These are phyloP conservation scores for Cercospora sp. DNA, from an alignment of 2,329 filamentous ascomycete genomes.

Conservation along the genomic window DNA sequence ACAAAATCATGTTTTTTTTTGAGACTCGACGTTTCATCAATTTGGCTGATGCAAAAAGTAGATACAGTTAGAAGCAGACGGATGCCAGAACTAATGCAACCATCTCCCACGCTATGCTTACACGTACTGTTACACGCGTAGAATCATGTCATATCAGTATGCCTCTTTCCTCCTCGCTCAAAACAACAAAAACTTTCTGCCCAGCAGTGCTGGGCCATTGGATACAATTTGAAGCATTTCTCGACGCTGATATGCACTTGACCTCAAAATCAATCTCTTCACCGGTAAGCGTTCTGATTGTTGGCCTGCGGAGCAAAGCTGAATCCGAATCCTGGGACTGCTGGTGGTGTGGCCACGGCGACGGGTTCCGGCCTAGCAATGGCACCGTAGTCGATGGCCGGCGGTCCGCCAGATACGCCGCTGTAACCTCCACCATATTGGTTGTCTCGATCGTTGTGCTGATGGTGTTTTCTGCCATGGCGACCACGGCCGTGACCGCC, in stretches of 20 bases:
- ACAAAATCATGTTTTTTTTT: neutral
- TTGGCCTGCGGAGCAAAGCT: slow-evolving; percentile 28
- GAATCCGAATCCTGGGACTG: slow-evolving; percentile 45
- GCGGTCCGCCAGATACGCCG: slow-evolving; percentile 25
- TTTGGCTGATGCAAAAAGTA: neutral
- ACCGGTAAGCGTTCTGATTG: slow-evolving; percentile 23
- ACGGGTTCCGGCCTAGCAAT: slow-evolving; percentile 41
- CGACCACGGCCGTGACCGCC: slow-evolving; percentile 30
- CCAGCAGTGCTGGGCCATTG: neutral
- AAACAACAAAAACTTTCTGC: neutral
- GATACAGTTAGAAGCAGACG: neutral
- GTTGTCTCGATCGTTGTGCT: slow-evolving; percentile 30
- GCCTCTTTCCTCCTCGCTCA: neutral
- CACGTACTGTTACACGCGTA: slow-evolving; percentile 2
- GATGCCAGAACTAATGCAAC: neutral
- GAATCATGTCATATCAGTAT: neutral
- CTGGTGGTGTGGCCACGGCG: slow-evolving; percentile 43
- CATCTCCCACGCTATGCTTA: neutral
- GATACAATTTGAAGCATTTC: neutral
- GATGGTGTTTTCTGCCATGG: slow-evolving; percentile 34
- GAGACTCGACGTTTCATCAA: neutral
- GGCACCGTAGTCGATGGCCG: slow-evolving; percentile 32
- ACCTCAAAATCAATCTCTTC: neutral
- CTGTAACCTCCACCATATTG: slow-evolving; percentile 29
- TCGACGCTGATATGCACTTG: neutral